Percentiles rank a stretch among this genome's conserved stretches.
These are phyloP conservation scores for Karstenula rhodostoma DNA, from an alignment of 2,329 filamentous ascomycete genomes.

Conservation along the genomic window DNA sequence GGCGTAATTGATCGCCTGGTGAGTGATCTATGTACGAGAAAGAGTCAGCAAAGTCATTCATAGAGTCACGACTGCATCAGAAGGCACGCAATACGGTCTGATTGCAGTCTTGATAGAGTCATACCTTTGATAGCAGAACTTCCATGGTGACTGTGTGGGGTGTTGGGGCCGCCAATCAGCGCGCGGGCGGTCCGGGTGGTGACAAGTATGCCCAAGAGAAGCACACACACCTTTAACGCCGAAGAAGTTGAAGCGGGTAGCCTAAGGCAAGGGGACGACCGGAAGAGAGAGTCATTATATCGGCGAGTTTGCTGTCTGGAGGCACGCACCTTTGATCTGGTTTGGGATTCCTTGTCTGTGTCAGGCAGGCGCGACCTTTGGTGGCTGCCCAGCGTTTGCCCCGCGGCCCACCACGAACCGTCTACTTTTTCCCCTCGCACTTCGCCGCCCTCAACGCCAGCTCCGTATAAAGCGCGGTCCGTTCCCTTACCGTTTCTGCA, in stretches of 20 bases:
- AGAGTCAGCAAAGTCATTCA: conserved; percentile 19
- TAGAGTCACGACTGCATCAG: not conserved
- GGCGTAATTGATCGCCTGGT: conserved; percentile 90
- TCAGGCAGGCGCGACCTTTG: conserved; percentile 19
- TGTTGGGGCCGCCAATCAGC: conserved; percentile 14
- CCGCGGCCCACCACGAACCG: conserved; percentile 15
- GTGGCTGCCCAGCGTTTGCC: conserved; percentile 25
- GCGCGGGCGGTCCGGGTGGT: conserved; percentile 5
- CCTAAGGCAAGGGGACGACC: conserved; percentile 6
- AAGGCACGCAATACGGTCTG: not conserved
- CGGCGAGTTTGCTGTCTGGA: conserved; percentile 9
- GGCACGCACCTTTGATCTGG: conserved; percentile 18
- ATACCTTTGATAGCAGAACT: conserved; percentile 67
- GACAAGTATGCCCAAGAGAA: not conserved
- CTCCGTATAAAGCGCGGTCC: conserved; percentile 18
- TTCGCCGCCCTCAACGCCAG: conserved; percentile 18
- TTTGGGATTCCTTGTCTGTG: conserved; percentile 13
- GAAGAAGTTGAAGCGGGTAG: not conserved
- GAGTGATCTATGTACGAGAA: conserved; percentile 62
- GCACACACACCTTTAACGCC: not conserved
- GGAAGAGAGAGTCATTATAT: conserved; percentile 3
- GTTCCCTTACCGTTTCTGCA: conserved; percentile 16
- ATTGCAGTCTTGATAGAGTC: conserved; percentile 12
- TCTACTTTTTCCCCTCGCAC: conserved; percentile 31
- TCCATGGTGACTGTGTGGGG: conserved; percentile 69